These are phyloP conservation scores for Leccinum incarnatum DNA, from an alignment of 768 basidiomycete species.

Conservation along the genomic window DNA sequence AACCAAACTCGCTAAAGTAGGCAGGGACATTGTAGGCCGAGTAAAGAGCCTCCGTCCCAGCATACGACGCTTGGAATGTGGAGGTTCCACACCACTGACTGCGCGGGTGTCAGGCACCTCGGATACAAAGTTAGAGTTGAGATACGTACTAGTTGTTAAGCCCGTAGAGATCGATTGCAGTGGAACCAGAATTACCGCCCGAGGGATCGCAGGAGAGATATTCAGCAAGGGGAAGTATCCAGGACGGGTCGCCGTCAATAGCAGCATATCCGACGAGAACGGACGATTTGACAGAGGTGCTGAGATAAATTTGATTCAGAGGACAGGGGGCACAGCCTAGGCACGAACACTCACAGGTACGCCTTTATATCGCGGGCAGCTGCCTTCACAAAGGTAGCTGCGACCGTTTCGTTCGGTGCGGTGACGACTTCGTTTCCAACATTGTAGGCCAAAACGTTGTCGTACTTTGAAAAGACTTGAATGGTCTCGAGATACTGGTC, in stretches of 20 bases:
- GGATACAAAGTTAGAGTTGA: neutral
- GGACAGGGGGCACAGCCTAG: neutral
- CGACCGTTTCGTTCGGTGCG: constrained; percentile 49
- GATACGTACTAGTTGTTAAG: constrained; percentile 77
- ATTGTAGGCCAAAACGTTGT: constrained; percentile 88
- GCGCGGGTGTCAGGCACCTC: constrained; percentile 12
- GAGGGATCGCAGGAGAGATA: constrained; percentile 77
- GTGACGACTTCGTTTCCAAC: constrained; percentile 84
- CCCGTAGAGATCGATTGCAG: constrained; percentile 82
- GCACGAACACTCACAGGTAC: constrained; percentile 61
- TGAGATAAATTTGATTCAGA: constrained; percentile 22
- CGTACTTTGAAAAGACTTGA: constrained; percentile 76
- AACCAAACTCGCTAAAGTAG: constrained; percentile 90
- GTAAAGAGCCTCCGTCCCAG: constrained; percentile 51
- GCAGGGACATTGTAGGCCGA: constrained; percentile 72
- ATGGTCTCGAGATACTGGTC: constrained; percentile 79
- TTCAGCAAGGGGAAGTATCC: constrained; percentile 65
- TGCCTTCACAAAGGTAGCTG: constrained; percentile 82
- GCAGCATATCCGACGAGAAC: constrained; percentile 83
- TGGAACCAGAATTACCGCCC: constrained; percentile 48
- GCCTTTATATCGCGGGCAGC: constrained; percentile 87
- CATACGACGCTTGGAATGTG: constrained; percentile 55
- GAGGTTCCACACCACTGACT: constrained; percentile 84
- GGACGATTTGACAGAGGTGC: constrained; percentile 59
- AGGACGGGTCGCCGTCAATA: constrained; percentile 67